Conservation (phyloP, 2,329 filamentous ascomycete species). For the Phaeosphaeriaceae sp. region DNA sequence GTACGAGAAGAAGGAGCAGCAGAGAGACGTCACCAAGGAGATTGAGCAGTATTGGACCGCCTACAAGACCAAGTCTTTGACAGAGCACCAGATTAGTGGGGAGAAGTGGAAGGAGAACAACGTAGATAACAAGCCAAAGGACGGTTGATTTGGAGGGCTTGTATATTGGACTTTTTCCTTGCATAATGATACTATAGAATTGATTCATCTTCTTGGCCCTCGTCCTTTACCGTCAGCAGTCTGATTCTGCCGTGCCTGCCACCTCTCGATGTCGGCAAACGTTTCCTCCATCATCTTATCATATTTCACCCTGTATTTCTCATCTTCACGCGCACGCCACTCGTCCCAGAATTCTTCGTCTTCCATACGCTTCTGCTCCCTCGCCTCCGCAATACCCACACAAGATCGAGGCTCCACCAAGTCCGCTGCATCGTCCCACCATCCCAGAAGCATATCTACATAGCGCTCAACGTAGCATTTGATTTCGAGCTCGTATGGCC, state of each 20-base stretch:
- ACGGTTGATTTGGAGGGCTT: not conserved
- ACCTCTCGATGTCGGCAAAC: not conserved
- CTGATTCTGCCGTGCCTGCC: not conserved
- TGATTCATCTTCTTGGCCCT: not conserved
- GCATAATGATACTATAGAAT: constrained; percentile 6
- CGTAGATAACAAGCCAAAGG: not conserved
- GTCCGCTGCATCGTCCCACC: constrained; percentile 1
- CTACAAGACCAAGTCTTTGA: constrained; percentile 5
- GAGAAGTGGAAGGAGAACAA: constrained; percentile 9
- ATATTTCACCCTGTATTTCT: not conserved
- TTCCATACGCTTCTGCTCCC: not conserved
- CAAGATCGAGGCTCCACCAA: not conserved
- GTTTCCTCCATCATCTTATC: not conserved
- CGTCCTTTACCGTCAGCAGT: too few relatives aligned
- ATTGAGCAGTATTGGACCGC: constrained; percentile 27
- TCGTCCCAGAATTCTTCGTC: not conserved
- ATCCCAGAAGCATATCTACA: constrained; percentile 1
- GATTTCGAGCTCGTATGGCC: not conserved
- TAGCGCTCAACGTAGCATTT: constrained; percentile 2
- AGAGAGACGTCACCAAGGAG: constrained; percentile 33
- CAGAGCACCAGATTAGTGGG: constrained; percentile 9
- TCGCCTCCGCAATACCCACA: not conserved
- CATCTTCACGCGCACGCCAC: not conserved
- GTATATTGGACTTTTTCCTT: not conserved
- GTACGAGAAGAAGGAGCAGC: constrained; percentile 24